Evolutionary conservation across 2,329 filamentous ascomycete genomes (phyloP), one percentile per base, ranked within the genome.

Genomic region (Sphaceloma murrayae): DNA sequence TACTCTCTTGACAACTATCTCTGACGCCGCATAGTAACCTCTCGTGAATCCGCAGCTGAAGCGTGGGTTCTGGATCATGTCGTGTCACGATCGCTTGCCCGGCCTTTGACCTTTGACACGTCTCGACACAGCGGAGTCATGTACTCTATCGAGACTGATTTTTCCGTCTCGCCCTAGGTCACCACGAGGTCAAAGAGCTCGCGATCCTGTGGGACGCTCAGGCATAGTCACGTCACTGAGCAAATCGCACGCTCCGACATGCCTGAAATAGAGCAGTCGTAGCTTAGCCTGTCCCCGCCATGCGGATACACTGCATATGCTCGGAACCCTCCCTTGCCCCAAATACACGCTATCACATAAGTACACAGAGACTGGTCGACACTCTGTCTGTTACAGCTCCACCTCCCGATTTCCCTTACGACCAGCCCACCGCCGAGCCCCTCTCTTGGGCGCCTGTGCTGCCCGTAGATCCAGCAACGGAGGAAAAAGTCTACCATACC

Each of bases 371-470:
- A 11, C 7, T 27, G 24, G 24, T 11, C 11, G 24, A 7, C 24
- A 36, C 33, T 36, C 24, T 36, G 16, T 36, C 33, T 36, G 33
- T 22, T 40, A 40, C 24, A 22, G 19, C 36, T 40, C 36, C 36
- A 40, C 36, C 36, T 40, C 36, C 36, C 36, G 36, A 19, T 22
- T 26, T 40, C 30, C 36, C 36, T 40, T 40, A 29, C 36, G 30
- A 26, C 22, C 22, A 40, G 11, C 22, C 24, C 36, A 40, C 36
- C 36, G 21, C 24, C 36, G 36, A 13, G 19, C 31, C 22, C 26
- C 21, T 10, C 36, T 19, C 24, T 27, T 29, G 22, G 22, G 19
- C 22, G 36, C 36, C 36, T 40, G 36, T 40, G 36, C 36, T 30
- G 36, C 36, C n/a, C 36, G 36, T 40, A 30, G 24, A 40, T 36